Conservation (phyloP, 768 basidiomycete genomes). For the Pulveroboletus sp. region DNA sequence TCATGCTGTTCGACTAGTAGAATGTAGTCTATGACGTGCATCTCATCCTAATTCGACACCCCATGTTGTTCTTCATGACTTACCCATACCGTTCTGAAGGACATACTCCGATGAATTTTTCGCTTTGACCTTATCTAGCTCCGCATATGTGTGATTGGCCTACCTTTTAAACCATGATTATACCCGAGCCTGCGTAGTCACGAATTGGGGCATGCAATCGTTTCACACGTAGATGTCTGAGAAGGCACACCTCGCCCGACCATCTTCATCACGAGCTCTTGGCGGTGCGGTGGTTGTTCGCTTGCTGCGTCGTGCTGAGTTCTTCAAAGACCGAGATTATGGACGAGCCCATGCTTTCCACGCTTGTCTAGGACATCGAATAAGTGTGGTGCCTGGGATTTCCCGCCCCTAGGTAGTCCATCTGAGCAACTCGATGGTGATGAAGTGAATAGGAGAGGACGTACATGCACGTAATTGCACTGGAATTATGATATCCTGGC, state of each 20-base stretch:
- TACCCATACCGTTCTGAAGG: constrained; percentile 27
- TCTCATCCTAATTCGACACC: not conserved
- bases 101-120: constrained; percentile 45
- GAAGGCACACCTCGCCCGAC: constrained; percentile 47
- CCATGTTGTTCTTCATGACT: constrained; percentile 26
- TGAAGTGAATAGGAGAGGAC: not conserved
- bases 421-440: not conserved
- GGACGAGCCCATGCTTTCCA: constrained; percentile 74
- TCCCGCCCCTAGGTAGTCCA: constrained; percentile 55
- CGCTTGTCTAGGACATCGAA: constrained; percentile 57
- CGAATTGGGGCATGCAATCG: not conserved
- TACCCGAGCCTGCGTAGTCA: constrained; percentile 58
- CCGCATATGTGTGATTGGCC: constrained; percentile 36
- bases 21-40: not conserved
- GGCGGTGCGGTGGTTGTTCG: too few species aligned
- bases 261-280: constrained; percentile 57
- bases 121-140: constrained; percentile 73
- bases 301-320: too few species aligned
- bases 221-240: too few species aligned
- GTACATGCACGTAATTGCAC: constrained; percentile 70
- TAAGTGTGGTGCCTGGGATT: constrained; percentile 69
- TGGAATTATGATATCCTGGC: constrained; percentile 19
- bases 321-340: constrained; percentile 80
- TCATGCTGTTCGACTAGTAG: not conserved
- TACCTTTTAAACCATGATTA: constrained; percentile 67